Conservation (phyloP, 163 green algal genomes). For the Volvox carteri region DNA sequence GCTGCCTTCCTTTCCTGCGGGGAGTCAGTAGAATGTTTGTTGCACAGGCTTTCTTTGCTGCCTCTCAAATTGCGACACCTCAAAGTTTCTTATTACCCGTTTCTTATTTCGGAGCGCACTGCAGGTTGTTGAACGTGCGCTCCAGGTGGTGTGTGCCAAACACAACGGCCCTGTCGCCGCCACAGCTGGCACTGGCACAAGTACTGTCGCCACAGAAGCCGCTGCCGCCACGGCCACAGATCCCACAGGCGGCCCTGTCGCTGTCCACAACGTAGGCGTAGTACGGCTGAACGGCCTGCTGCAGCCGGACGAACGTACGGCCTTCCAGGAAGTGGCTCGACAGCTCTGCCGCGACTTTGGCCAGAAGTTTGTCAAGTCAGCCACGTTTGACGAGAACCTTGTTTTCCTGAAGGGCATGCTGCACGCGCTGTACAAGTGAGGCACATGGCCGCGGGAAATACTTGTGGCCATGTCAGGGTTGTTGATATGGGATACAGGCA, state of each 20-base stretch:
- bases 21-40: too few species aligned
- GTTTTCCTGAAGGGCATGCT: constrained; percentile 88
- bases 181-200: background rate
- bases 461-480: background rate
- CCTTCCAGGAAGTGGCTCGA: constrained; percentile 86
- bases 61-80: too few species aligned
- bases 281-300: constrained; percentile 83
- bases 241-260: background rate
- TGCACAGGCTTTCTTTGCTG: too few species aligned
- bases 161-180: constrained; percentile 34
- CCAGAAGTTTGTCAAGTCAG: constrained; percentile 68
- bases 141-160: constrained; percentile 19
- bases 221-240: background rate
- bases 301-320: constrained; percentile 82
- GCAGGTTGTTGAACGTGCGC: constrained; percentile 55
- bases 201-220: constrained; percentile 38
- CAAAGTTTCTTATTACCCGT: too few species aligned
- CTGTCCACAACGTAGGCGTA: constrained; percentile 66
- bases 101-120: too few species aligned
- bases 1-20: too few species aligned
- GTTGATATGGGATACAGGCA: background rate
- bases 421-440: constrained; percentile 73
- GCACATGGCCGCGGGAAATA: background rate
- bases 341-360: constrained; percentile 88
- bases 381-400: constrained; percentile 89